These are phyloP conservation scores for Penicillium macrosclerotiorum DNA, from an alignment of 495 filamentous ascomycete species.

Conservation along the genomic window DNA sequence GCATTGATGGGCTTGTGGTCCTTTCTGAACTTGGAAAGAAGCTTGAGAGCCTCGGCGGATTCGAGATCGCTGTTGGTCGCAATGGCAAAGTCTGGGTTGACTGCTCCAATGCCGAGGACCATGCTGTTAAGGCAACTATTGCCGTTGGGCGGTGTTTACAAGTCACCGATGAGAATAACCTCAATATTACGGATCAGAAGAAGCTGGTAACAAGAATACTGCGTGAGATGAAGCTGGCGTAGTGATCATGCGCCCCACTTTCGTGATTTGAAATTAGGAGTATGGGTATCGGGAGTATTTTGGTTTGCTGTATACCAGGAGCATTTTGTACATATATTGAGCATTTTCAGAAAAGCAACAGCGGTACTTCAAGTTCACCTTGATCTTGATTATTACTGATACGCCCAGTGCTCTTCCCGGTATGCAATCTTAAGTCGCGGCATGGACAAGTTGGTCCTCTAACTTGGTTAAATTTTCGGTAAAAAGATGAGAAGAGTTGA, in stretches of 20 bases:
- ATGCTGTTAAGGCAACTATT: constrained; percentile 59
- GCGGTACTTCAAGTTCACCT: too few relatives aligned
- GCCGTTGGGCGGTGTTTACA: constrained; percentile 77
- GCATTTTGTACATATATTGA: constrained; percentile 5
- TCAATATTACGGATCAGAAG: constrained; percentile 72
- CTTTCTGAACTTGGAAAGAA: constrained; percentile 81
- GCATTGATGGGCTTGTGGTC: constrained; percentile 61
- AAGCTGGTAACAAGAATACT: constrained; percentile 72
- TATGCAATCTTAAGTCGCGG: too few relatives aligned
- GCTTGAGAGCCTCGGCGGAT: constrained; percentile 60
- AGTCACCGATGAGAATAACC: constrained; percentile 66
- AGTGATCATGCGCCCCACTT: constrained; percentile 12
- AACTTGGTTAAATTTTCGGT: too few relatives aligned
- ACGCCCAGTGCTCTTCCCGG: too few relatives aligned
- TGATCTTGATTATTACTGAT: too few relatives aligned
- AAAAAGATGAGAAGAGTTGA: too few relatives aligned
- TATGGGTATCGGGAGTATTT: constrained; percentile 7
- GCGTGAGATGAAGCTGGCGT: constrained; percentile 45
- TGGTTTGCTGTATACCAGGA: constrained; percentile 12
- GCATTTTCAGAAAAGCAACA: too few relatives aligned
- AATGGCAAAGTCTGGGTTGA: constrained; percentile 94
- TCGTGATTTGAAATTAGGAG: constrained; percentile 12
- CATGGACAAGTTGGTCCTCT: too few relatives aligned
- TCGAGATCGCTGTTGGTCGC: constrained; percentile 91
- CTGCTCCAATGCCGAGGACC: constrained; percentile 57